These are phyloP conservation scores for Globisporangium lucens DNA, from an alignment of 352 stramenopile genomes.

Conservation along the genomic window DNA sequence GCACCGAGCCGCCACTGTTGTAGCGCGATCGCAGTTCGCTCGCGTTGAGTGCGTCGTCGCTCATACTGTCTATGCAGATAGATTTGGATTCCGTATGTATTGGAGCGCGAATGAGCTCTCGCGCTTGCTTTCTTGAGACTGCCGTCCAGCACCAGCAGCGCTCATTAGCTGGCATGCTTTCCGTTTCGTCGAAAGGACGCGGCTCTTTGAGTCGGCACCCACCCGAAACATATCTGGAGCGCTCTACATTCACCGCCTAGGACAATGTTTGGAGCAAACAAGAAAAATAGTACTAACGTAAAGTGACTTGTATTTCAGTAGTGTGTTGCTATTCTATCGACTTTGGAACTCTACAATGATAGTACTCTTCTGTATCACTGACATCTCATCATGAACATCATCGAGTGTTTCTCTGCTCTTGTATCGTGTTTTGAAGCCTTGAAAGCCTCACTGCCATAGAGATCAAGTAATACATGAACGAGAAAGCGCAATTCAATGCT, in stretches of 20 bases:
- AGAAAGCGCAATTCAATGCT: no score
- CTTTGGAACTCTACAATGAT: no score
- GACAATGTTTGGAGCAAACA: neutral
- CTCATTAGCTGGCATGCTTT: neutral
- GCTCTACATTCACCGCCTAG: neutral
- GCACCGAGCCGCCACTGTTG: slow-evolving; percentile 65
- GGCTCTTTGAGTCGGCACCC: neutral
- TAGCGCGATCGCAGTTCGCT: slow-evolving; percentile 74
- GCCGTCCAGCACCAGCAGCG: neutral
- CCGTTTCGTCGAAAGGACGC: slow-evolving; percentile 8
- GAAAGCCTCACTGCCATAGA: no score
- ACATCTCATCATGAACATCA: no score
- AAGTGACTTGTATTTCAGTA: no score
- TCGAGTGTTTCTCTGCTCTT: no score
- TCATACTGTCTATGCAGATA: slow-evolving; percentile 15
- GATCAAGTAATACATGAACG: no score
- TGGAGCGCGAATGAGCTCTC: neutral
- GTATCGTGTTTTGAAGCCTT: no score
- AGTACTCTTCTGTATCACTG: no score
- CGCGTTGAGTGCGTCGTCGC: slow-evolving; percentile 61
- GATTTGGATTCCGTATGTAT: neutral
- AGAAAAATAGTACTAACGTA: no score
- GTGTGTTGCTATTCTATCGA: no score
- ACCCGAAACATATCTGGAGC: neutral
- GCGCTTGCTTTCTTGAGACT: neutral